A percentile compares a stretch with the other conserved stretches of the same genome.
phyloP scores from a whole-genome alignment of 1,284 basidiomycete genomes.

The Paramarasmius palmivorus region DNA sequence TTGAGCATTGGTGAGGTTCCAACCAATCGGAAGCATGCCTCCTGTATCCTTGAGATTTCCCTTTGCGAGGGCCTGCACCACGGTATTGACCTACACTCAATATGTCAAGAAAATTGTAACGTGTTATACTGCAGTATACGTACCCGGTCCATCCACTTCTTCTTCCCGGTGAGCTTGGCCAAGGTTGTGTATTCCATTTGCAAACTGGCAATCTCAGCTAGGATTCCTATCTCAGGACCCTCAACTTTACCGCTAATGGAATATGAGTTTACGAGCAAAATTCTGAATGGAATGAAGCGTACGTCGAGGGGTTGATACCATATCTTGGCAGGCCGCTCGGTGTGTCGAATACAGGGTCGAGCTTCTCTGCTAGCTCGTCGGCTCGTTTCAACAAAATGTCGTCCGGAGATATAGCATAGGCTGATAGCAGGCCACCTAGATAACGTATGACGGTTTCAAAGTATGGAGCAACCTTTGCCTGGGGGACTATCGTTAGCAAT shows the following conservation, averaged over 20 bases:
- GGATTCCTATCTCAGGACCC: conserved; percentile 35
- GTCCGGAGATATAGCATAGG: conserved; percentile 70
- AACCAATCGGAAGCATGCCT: conserved; percentile 57
- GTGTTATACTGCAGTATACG: conserved; percentile 18
- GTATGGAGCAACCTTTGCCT: conserved; percentile 51
- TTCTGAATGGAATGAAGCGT: no score
- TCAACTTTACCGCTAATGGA: conserved; percentile 26
- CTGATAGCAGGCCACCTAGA: conserved; percentile 82
- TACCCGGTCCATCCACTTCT: conserved; percentile 45
- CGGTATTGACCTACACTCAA: conserved; percentile 44
- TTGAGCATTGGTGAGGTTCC: conserved; percentile 44
- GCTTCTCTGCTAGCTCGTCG: conserved; percentile 49
- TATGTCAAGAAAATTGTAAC: neutral
- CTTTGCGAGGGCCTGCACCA: conserved; percentile 48
- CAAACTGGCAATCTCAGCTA: conserved; percentile 58
- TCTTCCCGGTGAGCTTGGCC: conserved; percentile 53
- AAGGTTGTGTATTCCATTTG: conserved; percentile 63
- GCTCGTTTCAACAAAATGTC: conserved; percentile 45
- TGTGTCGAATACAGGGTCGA: conserved; percentile 54
- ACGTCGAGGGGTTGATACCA: conserved; percentile 50
- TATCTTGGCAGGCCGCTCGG: conserved; percentile 49
- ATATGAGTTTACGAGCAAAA: neutral
- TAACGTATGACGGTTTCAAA: conserved; percentile 91
- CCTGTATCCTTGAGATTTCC: conserved; percentile 43
- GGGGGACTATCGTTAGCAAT: conserved; percentile 3